These are phyloP conservation scores for Sanghuangporus sanghuang DNA, from an alignment of 1,284 basidiomycete species.

Conservation along the genomic window DNA sequence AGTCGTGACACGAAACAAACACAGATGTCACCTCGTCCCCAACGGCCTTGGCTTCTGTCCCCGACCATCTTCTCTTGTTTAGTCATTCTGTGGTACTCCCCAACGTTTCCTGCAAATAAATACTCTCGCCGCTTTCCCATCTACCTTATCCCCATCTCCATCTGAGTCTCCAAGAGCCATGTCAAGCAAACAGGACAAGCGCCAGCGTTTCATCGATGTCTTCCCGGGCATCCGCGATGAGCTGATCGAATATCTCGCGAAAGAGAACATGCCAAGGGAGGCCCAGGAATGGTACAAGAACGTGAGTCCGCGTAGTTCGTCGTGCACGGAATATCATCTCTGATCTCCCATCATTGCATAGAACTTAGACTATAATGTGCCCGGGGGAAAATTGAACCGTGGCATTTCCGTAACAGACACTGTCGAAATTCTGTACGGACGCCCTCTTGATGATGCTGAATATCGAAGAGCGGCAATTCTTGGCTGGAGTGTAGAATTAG, in stretches of 20 bases:
- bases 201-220: constrained; percentile 26
- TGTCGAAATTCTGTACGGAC: constrained; percentile 81
- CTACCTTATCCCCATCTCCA: not conserved
- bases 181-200: constrained; percentile 20
- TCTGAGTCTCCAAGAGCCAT: not conserved
- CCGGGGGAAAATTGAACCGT: constrained; percentile 95
- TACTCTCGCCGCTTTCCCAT: no score
- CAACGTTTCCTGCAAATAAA: not conserved
- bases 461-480: constrained; percentile 88
- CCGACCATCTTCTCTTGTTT: not conserved
- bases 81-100: not conserved
- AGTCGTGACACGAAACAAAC: no score
- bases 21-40: no score
- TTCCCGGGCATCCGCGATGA: constrained; percentile 29
- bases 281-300: constrained; percentile 59
- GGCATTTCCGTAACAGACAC: constrained; percentile 95
- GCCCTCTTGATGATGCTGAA: constrained; percentile 69
- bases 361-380: constrained; percentile 93
- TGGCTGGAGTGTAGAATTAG: constrained; percentile 96
- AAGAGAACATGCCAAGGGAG: constrained; percentile 55
- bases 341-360: constrained; percentile 27
- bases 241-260: constrained; percentile 41
- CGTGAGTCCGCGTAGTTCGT: constrained; percentile 31
- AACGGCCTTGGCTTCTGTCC: not conserved
- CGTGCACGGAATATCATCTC: not conserved